These are phyloP conservation scores for Lathyrus sativus DNA, from an alignment of 306 rosid genomes.

Conservation along the genomic window DNA sequence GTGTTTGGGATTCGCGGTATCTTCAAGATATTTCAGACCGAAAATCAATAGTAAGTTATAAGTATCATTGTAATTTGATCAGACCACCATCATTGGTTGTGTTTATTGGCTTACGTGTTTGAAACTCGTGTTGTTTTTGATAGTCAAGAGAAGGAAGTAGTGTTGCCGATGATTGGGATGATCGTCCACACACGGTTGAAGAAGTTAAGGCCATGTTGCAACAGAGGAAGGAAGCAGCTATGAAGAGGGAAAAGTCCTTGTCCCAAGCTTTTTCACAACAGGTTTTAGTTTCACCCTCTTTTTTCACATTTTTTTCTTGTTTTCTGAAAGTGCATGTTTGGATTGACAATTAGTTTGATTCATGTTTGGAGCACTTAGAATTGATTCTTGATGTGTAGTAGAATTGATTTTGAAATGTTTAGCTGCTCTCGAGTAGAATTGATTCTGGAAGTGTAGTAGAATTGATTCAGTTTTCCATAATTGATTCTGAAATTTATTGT, in stretches of 20 bases:
- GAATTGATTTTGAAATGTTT: too few species aligned
- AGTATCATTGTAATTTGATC: constrained; percentile 2
- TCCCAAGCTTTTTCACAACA: constrained; percentile 87
- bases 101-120: constrained; percentile 3
- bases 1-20: constrained; percentile 71
- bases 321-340: neutral
- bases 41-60: constrained; percentile 66
- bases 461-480: too few species aligned
- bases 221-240: constrained; percentile 72
- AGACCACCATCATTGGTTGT: neutral
- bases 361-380: too few species aligned
- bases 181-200: constrained; percentile 79
- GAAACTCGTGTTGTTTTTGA: constrained; percentile 25
- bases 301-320: neutral
- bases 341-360: too few species aligned
- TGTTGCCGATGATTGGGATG: constrained; percentile 89
- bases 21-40: constrained; percentile 82
- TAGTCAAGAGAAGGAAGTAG: constrained; percentile 89
- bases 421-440: too few species aligned
- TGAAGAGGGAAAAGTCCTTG: constrained; percentile 74
- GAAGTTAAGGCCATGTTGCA: constrained; percentile 95
- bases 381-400: too few species aligned
- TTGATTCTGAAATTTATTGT: too few species aligned
- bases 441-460: too few species aligned
- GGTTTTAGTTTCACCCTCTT: constrained; percentile 47